Base-by-base conservation (phyloP, 148 eudicot species). In the Cornus suecica region DNA sequence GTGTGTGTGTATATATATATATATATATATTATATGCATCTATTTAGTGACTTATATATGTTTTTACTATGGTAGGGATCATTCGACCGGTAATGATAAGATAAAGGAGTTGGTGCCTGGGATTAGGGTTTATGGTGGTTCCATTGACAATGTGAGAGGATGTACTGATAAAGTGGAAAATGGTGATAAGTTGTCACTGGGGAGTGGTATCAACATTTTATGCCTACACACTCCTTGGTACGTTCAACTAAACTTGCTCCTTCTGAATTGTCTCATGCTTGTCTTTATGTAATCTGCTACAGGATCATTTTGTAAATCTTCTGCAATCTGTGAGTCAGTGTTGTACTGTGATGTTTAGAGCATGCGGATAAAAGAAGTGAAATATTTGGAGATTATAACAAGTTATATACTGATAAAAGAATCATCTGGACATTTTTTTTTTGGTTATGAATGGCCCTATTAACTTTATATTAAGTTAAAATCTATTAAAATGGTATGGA, bases 211-310 rank as follows among this genome's bases (percentile, higher is more conserved):
- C 74, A 84, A 77, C 71, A 80, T 94, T 65, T 79, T 89, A 68
- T 84, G 87, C 68, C 97, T 94, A 78, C 97, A 94, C 74, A 94
- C 99, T 41, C 97, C 97, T 69, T 88, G 96, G 99, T 94, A 83
- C 73, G 75, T 76, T 58, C 11, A 78, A 10, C 20, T 68, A 48
- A 11, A 30, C 30, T 16, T 79, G 51, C 69, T 66, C 32, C 72
- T 52, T 48, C 10, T 11, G 51, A 26, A 52, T 15, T 51, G 15
- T 60, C 15, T 60, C 15, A 20, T 23, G 8, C 2, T 20, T 24
- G 10, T 13, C 1, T 69, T 34, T 69, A 28, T 37, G 4, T 37
- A 45, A 30, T 73, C 45, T 72, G 30, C 74, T n/a, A 18, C 62
- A 18, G 8, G 23, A 20, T 58, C 4, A 7, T 58, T 58, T 58